These are phyloP conservation scores for Penstemon davidsonii DNA, from an alignment of 257 asterid genomes.

Conservation along the genomic window DNA sequence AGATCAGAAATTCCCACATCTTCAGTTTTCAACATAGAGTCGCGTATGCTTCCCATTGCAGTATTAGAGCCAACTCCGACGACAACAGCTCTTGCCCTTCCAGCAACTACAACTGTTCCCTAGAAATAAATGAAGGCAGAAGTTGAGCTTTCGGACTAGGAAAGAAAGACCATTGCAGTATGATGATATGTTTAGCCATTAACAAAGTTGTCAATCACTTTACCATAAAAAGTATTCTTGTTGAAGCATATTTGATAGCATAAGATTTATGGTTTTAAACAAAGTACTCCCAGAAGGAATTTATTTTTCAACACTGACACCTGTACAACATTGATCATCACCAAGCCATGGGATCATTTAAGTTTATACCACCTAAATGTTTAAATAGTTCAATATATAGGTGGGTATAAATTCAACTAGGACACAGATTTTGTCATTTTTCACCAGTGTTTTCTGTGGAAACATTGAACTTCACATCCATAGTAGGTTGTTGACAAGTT, in stretches of 20 bases:
- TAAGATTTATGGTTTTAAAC: neutral
- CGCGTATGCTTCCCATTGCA: slow-evolving; percentile 99
- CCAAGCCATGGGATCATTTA: neutral
- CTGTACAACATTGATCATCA: neutral
- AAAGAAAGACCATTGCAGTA: slow-evolving; percentile 13
- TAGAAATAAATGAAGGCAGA: slow-evolving; percentile 37
- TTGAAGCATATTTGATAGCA: neutral
- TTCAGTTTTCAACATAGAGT: slow-evolving; percentile 93
- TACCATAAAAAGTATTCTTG: neutral
- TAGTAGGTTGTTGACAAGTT: neutral
- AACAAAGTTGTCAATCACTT: neutral
- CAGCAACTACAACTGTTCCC: slow-evolving; percentile 97
- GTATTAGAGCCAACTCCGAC: slow-evolving; percentile 96
- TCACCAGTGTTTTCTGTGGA: neutral
- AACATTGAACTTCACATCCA: neutral
- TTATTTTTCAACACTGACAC: neutral
- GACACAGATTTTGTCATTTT: neutral
- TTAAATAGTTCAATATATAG: neutral
- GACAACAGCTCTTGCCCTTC: slow-evolving; percentile 95
- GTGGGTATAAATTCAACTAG: neutral
- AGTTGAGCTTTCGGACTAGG: slow-evolving; percentile 12
- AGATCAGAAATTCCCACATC: slow-evolving; percentile 59
- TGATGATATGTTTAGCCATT: slow-evolving; percentile 2
- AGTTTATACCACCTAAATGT: neutral
- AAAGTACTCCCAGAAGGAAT: neutral